Base-by-base conservation (phyloP, 2,329 filamentous ascomycete genomes). In the Ophiostoma sp. region DNA sequence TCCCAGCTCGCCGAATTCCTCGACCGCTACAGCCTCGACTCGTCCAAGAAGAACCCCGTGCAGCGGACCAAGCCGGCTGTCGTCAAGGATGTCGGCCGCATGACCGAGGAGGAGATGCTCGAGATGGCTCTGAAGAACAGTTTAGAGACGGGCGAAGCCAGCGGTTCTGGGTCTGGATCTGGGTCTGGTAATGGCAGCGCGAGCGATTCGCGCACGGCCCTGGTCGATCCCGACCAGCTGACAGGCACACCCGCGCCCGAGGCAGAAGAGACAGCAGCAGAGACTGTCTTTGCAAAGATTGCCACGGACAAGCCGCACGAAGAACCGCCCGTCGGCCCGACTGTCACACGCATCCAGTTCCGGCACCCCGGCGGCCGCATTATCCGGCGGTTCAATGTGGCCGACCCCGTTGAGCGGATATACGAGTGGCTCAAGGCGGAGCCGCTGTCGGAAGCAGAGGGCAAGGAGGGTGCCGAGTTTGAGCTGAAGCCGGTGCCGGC, bases 371-470 rank as follows among this genome's bases (percentile, higher is more conserved):
- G 87, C 13, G 93, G 93, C 1, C 89, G 94, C 23, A 86, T 97
- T 11, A 94, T 99, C 71, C 89, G 93, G 39, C 87, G 92, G n/a
- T 99, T 99, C 80, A 82, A 84, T 11, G 80, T 94, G 3, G 79
- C 86, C 17, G 95, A 99, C 71, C 83, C 86, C 0, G 93, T 99
- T 15, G 86, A 88, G 70, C 87, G 92, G 15, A 89, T 99, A 65
- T 99, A 94, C 79, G 95, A 99, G 81, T 99, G 94, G 93, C 87
- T 99, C 74, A 99, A 98, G 81, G 90, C 94, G 0, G 92, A 93
- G 1, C 79, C 96, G 1, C 79, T 96, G 67, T n/a, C 44, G 44
- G 44, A 48, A n/a, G 33, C 20, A 35, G 90, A 94, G 74, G 93
- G 90, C 75, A 94, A 93, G 79, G 86, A 87, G 39, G 92, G 90